A percentile compares a stretch with the other conserved stretches of the same genome.
Conservation (phyloP, 73 alveolate genomes). For the Paramecium primaurelia region DNA sequence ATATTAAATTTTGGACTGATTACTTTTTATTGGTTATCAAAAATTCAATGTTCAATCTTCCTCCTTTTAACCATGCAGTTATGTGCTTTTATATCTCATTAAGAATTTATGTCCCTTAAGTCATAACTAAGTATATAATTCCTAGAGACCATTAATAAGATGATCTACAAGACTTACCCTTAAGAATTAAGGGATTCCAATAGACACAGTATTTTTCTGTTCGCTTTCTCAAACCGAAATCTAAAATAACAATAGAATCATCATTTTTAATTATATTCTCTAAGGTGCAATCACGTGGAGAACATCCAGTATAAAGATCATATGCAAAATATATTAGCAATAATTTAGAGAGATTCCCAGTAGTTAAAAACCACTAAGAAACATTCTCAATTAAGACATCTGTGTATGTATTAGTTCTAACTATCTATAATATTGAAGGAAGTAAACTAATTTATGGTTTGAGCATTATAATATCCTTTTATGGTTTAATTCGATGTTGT, state of each 20-base stretch:
- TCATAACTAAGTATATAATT: slow-evolving; percentile 9
- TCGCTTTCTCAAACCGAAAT: slow-evolving; percentile 9
- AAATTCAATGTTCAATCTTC: background rate
- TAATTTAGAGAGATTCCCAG: slow-evolving; percentile 22
- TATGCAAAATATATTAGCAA: background rate
- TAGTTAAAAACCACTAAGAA: background rate
- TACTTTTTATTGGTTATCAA: background rate
- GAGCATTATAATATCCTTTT: background rate
- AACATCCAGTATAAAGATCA: background rate
- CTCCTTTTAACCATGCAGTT: slow-evolving; percentile 4
- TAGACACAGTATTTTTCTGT: slow-evolving; percentile 6
- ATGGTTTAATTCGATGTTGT: slow-evolving; percentile 17
- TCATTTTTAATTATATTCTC: slow-evolving; percentile 25
- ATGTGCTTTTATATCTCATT: background rate
- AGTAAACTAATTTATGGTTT: background rate
- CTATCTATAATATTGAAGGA: slow-evolving; percentile 18
- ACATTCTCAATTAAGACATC: background rate
- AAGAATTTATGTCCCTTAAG: background rate
- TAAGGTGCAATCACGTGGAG: slow-evolving; percentile 34
- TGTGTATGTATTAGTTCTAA: slow-evolving; percentile 20
- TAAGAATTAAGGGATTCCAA: slow-evolving; percentile 39
- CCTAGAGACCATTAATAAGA: slow-evolving; percentile 33
- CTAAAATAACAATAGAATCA: background rate
- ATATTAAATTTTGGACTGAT: background rate
- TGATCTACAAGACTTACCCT: background rate